A percentile compares a stretch with the other conserved stretches of the same genome.
Evolutionary conservation across 2,329 filamentous ascomycete genomes (phyloP).

Genomic region (Aspergillus ochraceoroseus): DNA sequence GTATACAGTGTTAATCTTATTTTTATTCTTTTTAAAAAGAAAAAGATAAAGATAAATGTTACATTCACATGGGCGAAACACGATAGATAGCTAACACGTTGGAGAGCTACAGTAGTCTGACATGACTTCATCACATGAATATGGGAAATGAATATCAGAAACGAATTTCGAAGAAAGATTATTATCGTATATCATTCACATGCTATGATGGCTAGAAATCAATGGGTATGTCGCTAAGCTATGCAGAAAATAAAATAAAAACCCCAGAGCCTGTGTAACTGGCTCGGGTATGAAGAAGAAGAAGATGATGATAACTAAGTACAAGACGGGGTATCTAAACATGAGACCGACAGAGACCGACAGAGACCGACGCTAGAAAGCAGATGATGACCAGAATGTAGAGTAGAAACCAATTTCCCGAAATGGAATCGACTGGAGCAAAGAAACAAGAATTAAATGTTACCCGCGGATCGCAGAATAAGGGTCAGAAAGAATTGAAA

Average conservation of each 20-base stretch:
- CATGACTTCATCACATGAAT: no score
- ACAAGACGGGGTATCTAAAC: constrained; percentile 25
- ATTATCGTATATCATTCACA: constrained; percentile 4
- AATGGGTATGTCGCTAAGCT: constrained; percentile 23
- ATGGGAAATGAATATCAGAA: no score
- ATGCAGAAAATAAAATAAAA: constrained; percentile 18
- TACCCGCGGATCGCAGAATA: not conserved
- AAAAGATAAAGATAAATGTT: no score
- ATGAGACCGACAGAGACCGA: no score
- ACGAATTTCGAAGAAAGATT: no score
- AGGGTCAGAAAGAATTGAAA: constrained; percentile 10
- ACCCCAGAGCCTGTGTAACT: constrained; percentile 22
- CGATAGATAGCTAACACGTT: no score
- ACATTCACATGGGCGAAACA: no score
- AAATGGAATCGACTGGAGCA: no score
- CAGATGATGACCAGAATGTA: constrained; percentile 5
- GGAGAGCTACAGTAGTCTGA: no score
- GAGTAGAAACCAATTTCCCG: constrained; percentile 10
- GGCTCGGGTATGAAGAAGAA: constrained; percentile 21
- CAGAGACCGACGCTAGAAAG: constrained; percentile 12
- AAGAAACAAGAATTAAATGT: constrained; percentile 4
- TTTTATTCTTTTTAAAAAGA: no score
- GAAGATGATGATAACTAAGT: constrained; percentile 12
- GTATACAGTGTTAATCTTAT: no score
- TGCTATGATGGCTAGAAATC: constrained; percentile 6